Evolutionary conservation across 2,329 filamentous ascomycete genomes (phyloP).

Genomic region (Colletotrichum australisinense): DNA sequence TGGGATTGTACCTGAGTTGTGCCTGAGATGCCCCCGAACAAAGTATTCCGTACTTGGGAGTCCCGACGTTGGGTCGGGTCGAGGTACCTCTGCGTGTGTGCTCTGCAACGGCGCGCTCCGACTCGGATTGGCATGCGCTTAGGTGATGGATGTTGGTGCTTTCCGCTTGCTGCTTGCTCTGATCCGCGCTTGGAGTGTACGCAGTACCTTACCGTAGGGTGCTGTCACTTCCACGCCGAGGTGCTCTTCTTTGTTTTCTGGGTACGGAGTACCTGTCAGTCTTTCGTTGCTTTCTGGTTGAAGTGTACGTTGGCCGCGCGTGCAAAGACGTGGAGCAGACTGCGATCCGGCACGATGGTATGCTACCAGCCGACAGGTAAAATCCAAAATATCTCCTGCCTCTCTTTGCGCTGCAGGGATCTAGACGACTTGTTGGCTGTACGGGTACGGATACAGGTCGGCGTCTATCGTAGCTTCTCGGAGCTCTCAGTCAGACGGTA

Average conservation of each 20-base stretch:
- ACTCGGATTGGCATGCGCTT: constrained; percentile 29
- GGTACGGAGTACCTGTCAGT: too few relatives aligned
- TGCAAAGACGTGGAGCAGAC: constrained; percentile 19
- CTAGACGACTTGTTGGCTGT: background rate
- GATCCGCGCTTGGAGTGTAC: background rate
- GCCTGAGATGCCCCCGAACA: background rate
- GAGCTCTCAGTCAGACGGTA: background rate
- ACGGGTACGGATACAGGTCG: background rate
- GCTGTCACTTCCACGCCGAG: background rate
- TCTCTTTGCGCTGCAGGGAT: constrained; percentile 17
- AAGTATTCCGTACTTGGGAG: background rate
- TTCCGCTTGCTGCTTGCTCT: background rate
- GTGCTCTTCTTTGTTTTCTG: background rate
- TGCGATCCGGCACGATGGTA: constrained; percentile 9
- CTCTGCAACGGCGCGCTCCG: constrained; percentile 31
- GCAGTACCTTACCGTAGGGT: too few relatives aligned
- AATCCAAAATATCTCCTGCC: constrained; percentile 28
- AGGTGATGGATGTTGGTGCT: background rate
- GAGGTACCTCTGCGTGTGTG: constrained; percentile 10
- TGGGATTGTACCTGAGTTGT: constrained; percentile 7
- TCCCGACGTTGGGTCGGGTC: background rate
- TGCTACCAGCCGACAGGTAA: background rate
- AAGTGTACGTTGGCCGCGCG: constrained; percentile 15
- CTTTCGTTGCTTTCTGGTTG: background rate
- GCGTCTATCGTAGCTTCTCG: constrained; percentile 9